These are phyloP conservation scores for Penicillium lividum DNA, from an alignment of 495 filamentous ascomycete species.

Conservation along the genomic window DNA sequence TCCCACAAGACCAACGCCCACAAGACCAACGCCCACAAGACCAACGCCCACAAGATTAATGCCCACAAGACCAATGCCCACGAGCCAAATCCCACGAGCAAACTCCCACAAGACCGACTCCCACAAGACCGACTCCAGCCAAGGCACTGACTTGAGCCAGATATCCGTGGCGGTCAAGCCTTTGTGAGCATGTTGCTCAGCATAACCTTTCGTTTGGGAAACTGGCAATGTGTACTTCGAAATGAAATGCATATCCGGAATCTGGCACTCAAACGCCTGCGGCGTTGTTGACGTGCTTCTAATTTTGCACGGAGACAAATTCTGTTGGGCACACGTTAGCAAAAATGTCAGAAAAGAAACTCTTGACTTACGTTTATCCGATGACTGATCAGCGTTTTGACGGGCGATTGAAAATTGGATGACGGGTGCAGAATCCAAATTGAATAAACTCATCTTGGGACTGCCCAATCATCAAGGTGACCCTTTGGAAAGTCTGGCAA, in stretches of 20 bases:
- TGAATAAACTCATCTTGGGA: conserved; percentile 2
- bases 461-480: conserved; percentile 2
- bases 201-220: neutral
- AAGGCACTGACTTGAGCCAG: too few relatives aligned
- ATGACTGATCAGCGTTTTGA: conserved; percentile 4
- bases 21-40: too few relatives aligned
- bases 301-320: conserved; percentile 1
- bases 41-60: neutral
- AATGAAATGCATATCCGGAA: neutral
- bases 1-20: neutral
- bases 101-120: neutral
- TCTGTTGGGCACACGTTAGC: neutral
- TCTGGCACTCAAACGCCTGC: neutral
- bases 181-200: neutral
- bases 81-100: neutral
- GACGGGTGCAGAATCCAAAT: neutral
- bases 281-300: neutral
- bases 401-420: neutral
- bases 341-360: neutral
- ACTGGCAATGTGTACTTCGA: neutral
- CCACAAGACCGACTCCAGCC: neutral
- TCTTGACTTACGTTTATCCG: conserved; percentile 4
- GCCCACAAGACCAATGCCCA: too few relatives aligned
- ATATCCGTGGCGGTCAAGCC: neutral
- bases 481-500: conserved; percentile 7